phyloP scores from a whole-genome alignment of 352 stramenopile genomes.

The Halophytophthora polymorphica region DNA sequence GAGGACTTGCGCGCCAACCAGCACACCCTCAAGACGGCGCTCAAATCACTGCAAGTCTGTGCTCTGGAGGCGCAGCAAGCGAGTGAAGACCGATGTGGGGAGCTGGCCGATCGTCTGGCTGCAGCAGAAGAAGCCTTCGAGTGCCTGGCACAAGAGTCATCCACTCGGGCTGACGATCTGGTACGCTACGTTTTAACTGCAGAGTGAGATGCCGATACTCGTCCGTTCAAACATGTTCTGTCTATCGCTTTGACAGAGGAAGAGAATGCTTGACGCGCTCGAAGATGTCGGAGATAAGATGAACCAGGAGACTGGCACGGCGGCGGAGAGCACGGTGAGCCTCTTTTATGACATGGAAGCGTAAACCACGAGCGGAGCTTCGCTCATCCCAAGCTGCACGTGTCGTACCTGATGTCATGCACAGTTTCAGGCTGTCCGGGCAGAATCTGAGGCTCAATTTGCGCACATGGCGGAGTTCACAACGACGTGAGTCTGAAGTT shows the following conservation, averaged over 20 bases:
- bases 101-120: conserved; percentile 33
- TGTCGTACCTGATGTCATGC: not conserved
- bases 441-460: conserved; percentile 18
- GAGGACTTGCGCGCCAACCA: conserved; percentile 52
- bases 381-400: not conserved
- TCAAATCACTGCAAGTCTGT: conserved; percentile 45
- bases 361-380: not conserved
- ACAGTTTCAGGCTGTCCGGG: conserved; percentile 15
- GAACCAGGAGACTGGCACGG: conserved; percentile 10
- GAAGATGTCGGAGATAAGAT: conserved; percentile 23
- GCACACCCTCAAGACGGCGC: conserved; percentile 36
- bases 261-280: conserved; percentile 19
- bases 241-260: conserved; percentile 8
- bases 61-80: conserved; percentile 37
- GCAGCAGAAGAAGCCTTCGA: conserved; percentile 44
- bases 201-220: conserved; percentile 8
- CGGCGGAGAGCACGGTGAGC: conserved; percentile 16
- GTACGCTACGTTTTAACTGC: conserved; percentile 14
- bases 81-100: conserved; percentile 24
- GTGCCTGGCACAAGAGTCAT: conserved; percentile 27
- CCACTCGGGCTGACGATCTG: conserved; percentile 41
- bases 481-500: too few species aligned
- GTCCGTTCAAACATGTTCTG: not conserved
- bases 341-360: too few species aligned
- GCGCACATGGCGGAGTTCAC: conserved; percentile 17